Base-by-base conservation (phyloP, 345 rosid genomes). In the Stellera chamaejasme region DNA sequence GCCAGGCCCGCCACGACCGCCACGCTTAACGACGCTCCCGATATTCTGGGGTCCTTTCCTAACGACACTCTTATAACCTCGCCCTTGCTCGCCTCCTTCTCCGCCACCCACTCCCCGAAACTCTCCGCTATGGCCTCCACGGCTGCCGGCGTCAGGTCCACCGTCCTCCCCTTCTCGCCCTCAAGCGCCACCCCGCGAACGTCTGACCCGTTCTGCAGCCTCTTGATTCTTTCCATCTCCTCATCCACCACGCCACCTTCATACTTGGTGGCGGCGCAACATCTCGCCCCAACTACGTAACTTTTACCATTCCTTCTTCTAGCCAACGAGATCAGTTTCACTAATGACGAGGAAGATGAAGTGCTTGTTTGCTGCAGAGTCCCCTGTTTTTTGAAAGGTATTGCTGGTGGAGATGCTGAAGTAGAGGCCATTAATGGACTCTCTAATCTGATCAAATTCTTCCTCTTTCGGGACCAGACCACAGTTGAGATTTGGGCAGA, bases 51-150 rank as follows among this genome's bases (percentile, higher is more conserved):
- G 63, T 92, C 99, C 45, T 79, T 65, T 3, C 99, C 99, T 0
- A 92, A 77, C 9, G 96, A 88, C 11, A 88, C 82, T 68, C 45
- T 85, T 53, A 83, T 72, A 46, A 59, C 59, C 43, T 68, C 73
- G 10, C 43, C 68, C 0, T 55, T 66, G 14, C 63, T 32, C 36
- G 70, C 77, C 39, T 15, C 14, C 56, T 70, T 42, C 65, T 78
- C 81, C 66, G 76, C 44, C 13, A 88, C 83, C 97, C 95, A 92
- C 73, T 88, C 96, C 2, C 97, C 97, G 2, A 92, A 88, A 61
- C 97, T 84, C 79, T 92, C 93, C 0, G 87, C 84, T 12, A 92
- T 86, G 28, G 98, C 95, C 48, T 92, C 96, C 63, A 88, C 91
- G 0, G 95, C 95, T 0, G 96, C 69, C 0, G 97, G 94, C 0